Conservation (phyloP, 768 basidiomycete genomes). For the Naganishia onofrii region DNA sequence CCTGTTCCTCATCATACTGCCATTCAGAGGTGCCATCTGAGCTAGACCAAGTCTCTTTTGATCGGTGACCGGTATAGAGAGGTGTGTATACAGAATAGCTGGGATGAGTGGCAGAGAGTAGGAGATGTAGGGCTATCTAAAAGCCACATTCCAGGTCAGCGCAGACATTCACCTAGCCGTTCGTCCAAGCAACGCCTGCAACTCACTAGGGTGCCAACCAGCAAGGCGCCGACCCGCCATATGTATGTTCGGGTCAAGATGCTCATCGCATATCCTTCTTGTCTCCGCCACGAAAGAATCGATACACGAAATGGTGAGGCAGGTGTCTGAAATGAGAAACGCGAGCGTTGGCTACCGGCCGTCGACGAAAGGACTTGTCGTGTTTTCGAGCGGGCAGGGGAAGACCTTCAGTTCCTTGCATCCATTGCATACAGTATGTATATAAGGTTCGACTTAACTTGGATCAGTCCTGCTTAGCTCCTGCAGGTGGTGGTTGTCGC, state of each 20-base stretch:
- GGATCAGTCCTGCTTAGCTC: too few species aligned
- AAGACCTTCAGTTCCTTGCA: too few species aligned
- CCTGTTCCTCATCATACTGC: neutral
- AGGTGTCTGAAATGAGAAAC: neutral
- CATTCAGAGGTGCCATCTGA: too few species aligned
- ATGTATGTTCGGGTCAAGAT: neutral
- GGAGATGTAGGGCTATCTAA: slow-evolving; percentile 46
- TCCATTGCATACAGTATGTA: too few species aligned
- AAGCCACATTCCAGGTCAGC: neutral
- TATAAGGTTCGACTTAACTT: too few species aligned
- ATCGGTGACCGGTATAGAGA: slow-evolving; percentile 19
- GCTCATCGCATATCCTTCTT: neutral
- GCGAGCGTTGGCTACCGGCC: neutral
- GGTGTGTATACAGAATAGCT: slow-evolving; percentile 48
- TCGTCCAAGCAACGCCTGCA: neutral
- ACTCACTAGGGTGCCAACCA: neutral
- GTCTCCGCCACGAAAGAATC: too few species aligned
- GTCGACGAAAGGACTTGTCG: too few species aligned
- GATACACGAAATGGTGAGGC: neutral
- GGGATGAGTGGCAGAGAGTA: slow-evolving; percentile 45
- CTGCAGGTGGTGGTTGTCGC: too few species aligned
- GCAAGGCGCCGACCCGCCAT: neutral
- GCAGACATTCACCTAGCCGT: too few species aligned
- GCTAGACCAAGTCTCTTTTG: too few species aligned
- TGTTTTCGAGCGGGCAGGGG: too few species aligned